Conservation (phyloP, 495 filamentous ascomycete genomes). For the Aspergillus cavernicola region DNA sequence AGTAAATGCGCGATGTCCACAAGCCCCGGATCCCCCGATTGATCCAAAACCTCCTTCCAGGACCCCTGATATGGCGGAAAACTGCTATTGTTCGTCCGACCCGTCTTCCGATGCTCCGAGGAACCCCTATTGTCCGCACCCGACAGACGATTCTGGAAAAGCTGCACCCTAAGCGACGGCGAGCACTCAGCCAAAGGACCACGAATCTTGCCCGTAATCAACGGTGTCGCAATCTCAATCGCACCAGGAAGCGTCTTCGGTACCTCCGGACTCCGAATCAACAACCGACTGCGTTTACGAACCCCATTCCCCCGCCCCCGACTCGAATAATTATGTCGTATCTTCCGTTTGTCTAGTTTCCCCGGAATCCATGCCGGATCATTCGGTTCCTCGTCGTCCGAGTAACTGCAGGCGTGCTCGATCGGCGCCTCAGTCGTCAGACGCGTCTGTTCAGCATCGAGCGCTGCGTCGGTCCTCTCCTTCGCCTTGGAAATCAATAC, state of each 20-base stretch:
- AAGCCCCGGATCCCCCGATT: constrained; percentile 32
- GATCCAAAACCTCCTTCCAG: constrained; percentile 39
- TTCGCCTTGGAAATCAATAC: constrained; percentile 28
- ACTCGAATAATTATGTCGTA: constrained; percentile 38
- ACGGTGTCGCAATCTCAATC: constrained; percentile 44
- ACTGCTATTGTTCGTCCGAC: constrained; percentile 18
- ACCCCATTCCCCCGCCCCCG: constrained; percentile 25
- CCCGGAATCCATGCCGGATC: constrained; percentile 47
- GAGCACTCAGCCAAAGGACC: constrained; percentile 11
- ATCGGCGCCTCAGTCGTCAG: background rate
- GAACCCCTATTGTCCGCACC: background rate
- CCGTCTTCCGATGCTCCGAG: constrained; percentile 11
- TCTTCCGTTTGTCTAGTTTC: constrained; percentile 31
- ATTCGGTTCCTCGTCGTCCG: constrained; percentile 36
- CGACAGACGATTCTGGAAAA: constrained; percentile 17
- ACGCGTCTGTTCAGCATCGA: background rate
- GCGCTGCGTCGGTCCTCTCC: constrained; percentile 8
- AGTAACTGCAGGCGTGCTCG: constrained; percentile 19
- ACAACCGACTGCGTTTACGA: constrained; percentile 28
- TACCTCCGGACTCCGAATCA: constrained; percentile 38
- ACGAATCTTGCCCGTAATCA: constrained; percentile 39
- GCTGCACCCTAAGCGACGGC: constrained; percentile 16
- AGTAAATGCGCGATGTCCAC: constrained; percentile 37
- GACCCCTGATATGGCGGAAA: constrained; percentile 33
- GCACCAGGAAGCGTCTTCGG: constrained; percentile 40